Base-by-base conservation (phyloP, 2,329 filamentous ascomycete species). In the Fusarium solani-melongenae region DNA sequence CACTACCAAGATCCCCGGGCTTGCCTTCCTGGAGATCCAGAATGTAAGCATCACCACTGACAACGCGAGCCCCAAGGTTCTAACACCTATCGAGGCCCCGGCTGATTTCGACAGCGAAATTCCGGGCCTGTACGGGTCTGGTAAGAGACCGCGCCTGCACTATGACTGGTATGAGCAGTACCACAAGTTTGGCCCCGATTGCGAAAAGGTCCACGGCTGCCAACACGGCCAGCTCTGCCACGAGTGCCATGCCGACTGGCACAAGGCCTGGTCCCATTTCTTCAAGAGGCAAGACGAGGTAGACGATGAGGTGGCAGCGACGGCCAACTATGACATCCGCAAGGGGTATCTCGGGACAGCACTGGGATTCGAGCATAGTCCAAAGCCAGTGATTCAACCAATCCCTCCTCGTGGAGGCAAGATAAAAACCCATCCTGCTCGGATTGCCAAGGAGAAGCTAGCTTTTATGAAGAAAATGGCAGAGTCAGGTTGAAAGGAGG, bases 131-230 rank as follows among this genome's bases (percentile, higher is more conserved):
- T 68, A 71, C 31, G 60, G 71, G 29, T 74, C 76, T 10, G 53
- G 62, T 5, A 20, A 51, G 29, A 64, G 68, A 36, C 36, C 65
- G 6, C 65, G 76, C 10, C 51, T 56, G 2, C 58, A 73, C 31
- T 66, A 73, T 62, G 72, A 71, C 36, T 77, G 76, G 76, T 77
- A 74, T 12, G 76, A 77, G 39, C 74, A 77, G 58, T 69, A 46
- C 20, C 76, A 78, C 44, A 10, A 8, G 10, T 22, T 72, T 9
- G 72, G 76, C 2, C 11, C 39, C n/a, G 68, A 77, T 3, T 77
- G 74, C 15, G n/a, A 53, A 61, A 53, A 59, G n/a, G 76, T 78
- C 4, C 76, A 76, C n/a, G 36, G 55, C 6, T 77, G 74, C 31
- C 11, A 11, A 29, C 62, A 62, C 14, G 62, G 58, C 15, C 41